Percentiles rank a stretch among this genome's conserved stretches.
Evolutionary conservation across 768 basidiomycete species (phyloP).

Genomic region (Boletus barrowsii): DNA sequence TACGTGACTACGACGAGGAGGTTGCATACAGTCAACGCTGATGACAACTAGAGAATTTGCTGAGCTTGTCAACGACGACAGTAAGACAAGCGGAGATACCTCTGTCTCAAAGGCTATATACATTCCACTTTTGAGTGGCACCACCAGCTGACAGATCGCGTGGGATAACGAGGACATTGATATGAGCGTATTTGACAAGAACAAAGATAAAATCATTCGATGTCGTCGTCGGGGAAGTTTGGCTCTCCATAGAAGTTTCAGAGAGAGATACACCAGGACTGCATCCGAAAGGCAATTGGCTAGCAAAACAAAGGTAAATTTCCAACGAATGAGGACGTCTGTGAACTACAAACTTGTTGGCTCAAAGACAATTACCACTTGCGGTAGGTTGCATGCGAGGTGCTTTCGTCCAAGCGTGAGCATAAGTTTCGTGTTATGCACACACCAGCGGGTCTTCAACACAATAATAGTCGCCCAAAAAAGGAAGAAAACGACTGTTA

Average conservation of each 20-base stretch:
- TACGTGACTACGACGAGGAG: not conserved
- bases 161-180: constrained; percentile 1
- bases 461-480: not conserved
- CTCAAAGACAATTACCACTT: constrained; percentile 3
- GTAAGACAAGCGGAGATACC: not conserved
- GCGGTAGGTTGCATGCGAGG: not conserved
- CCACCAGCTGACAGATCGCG: not conserved
- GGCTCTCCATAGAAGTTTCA: constrained; percentile 18
- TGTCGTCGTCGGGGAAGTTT: constrained; percentile 14
- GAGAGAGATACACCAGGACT: not conserved
- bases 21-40: not conserved
- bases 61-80: not conserved
- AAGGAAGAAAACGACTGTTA: not conserved
- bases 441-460: not conserved
- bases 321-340: not conserved
- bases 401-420: not conserved
- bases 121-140: too few species aligned
- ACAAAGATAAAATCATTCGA: constrained; percentile 15
- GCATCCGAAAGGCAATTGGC: constrained; percentile 6
- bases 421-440: not conserved
- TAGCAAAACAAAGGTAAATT: not conserved
- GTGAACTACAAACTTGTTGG: not conserved
- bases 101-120: not conserved
- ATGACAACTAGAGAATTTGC: not conserved
- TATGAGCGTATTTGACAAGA: constrained; percentile 7